Conservation (phyloP, 169 alveolate species). For the Eimeria zaria region DNA sequence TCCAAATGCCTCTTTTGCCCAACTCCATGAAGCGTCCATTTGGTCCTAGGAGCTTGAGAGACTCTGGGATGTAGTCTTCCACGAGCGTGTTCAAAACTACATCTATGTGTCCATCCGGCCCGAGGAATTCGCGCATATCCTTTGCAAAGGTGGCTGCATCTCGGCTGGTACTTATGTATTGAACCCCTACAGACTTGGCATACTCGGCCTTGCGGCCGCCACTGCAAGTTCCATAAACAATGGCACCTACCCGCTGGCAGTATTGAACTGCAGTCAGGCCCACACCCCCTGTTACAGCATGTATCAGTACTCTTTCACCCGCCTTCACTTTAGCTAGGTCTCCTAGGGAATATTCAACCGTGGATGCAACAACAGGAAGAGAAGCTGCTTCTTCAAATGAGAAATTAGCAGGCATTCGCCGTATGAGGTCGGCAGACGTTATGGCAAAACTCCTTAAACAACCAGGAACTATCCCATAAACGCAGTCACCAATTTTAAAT, state of each 20-base stretch:
- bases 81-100: conserved; percentile 88
- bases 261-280: conserved; percentile 89
- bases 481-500: conserved; percentile 86
- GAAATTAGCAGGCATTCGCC: neutral
- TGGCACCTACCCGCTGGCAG: conserved; percentile 89
- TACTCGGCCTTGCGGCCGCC: conserved; percentile 87
- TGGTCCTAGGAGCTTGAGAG: conserved; percentile 84
- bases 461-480: conserved; percentile 88
- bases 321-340: conserved; percentile 88
- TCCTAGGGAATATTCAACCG: conserved; percentile 88
- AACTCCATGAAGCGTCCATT: conserved; percentile 90
- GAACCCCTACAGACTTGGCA: conserved; percentile 83
- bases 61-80: conserved; percentile 83
- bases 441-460: neutral
- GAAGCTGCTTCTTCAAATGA: conserved; percentile 88
- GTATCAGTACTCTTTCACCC: conserved; percentile 87
- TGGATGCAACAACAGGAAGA: conserved; percentile 88
- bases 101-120: conserved; percentile 80
- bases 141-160: conserved; percentile 85
- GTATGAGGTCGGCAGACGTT: neutral
- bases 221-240: conserved; percentile 89
- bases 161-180: conserved; percentile 86
- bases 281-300: conserved; percentile 90
- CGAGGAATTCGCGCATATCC: conserved; percentile 79
- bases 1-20: conserved; percentile 89